Evolutionary conservation across 2,329 filamentous ascomycete genomes (phyloP), one percentile per base, ranked within the genome.

Genomic region (Calycina marina): DNA sequence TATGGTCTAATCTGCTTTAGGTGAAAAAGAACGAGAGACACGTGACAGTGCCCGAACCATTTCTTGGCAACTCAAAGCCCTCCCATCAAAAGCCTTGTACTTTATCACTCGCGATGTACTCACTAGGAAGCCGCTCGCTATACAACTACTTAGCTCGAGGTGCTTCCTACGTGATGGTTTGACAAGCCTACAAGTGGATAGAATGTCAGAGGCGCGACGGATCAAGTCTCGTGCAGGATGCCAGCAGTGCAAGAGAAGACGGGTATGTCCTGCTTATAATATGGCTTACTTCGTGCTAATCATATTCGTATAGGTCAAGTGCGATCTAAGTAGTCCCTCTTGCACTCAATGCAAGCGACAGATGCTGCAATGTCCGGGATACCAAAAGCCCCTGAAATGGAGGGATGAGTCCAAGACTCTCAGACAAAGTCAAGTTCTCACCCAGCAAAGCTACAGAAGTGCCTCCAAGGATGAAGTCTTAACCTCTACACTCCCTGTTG

Each of bases 161-260:
- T n/a, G n/a, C n/a, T n/a, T n/a, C n/a, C n/a, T n/a, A n/a, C n/a
- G n/a, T n/a, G n/a, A n/a, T n/a, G n/a, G n/a, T n/a, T n/a, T n/a
- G n/a, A n/a, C n/a, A n/a, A n/a, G n/a, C n/a, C n/a, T n/a, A n/a
- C n/a, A n/a, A n/a, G n/a, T n/a, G n/a, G n/a, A n/a, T n/a, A n/a
- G n/a, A n/a, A 37, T 37, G 35, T 30, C 35, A 8, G 35, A 37
- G 14, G 31, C 35, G 4, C 35, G 35, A 14, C 31, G 35, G 6
- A 12, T 37, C 2, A 37, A 37, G 27, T 37, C 35, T 24, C 35
- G 35, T 25, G 28, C 35, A 20, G 35, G 35, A 20, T 37, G 35
- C 18, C 14, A 14, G 17, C 35, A 37, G 18, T 37, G 35, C 14
- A 37, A 37, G 28, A 25, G 35, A 15, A 14, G 35, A 28, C 32